These are phyloP conservation scores for Pseudogymnoascus sp. DNA, from an alignment of 2,329 filamentous ascomycete genomes.

Conservation along the genomic window DNA sequence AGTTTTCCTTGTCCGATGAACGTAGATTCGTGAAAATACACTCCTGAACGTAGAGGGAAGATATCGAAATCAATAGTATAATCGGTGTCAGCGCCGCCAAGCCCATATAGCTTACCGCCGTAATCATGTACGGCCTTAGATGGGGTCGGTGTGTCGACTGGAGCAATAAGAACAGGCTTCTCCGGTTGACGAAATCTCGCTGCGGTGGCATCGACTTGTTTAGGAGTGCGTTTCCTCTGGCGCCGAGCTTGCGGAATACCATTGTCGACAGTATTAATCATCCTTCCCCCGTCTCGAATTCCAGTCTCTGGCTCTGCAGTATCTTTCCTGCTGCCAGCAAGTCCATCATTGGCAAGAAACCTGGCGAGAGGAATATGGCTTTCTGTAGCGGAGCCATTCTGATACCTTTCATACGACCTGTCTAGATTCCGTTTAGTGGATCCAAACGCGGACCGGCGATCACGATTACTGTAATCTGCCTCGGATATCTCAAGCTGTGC, in stretches of 20 bases:
- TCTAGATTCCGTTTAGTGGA: constrained; percentile 48
- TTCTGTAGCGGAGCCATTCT: constrained; percentile 24
- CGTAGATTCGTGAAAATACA: constrained; percentile 53
- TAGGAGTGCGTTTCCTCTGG: constrained; percentile 22
- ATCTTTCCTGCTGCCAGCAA: constrained; percentile 12
- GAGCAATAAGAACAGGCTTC: constrained; percentile 23
- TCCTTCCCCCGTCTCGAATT: background rate
- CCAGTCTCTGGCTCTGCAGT: background rate
- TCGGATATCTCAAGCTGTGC: constrained; percentile 49
- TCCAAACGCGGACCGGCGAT: constrained; percentile 35
- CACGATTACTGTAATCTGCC: constrained; percentile 27
- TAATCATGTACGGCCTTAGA: constrained; percentile 17
- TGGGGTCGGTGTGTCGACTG: constrained; percentile 13
- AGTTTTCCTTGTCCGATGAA: constrained; percentile 49
- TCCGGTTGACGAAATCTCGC: constrained; percentile 28
- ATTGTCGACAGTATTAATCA: background rate
- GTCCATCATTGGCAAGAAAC: constrained; percentile 26
- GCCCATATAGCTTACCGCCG: constrained; percentile 39
- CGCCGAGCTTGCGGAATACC: constrained; percentile 1
- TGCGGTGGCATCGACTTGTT: constrained; percentile 25
- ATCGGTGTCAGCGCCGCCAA: constrained; percentile 52
- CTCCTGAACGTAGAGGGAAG: constrained; percentile 46
- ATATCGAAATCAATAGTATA: constrained; percentile 57
- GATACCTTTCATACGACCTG: constrained; percentile 40
- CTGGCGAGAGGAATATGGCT: constrained; percentile 31